phyloP scores from a whole-genome alignment of 352 stramenopile genomes.

The Thraustochytrium striatum region DNA sequence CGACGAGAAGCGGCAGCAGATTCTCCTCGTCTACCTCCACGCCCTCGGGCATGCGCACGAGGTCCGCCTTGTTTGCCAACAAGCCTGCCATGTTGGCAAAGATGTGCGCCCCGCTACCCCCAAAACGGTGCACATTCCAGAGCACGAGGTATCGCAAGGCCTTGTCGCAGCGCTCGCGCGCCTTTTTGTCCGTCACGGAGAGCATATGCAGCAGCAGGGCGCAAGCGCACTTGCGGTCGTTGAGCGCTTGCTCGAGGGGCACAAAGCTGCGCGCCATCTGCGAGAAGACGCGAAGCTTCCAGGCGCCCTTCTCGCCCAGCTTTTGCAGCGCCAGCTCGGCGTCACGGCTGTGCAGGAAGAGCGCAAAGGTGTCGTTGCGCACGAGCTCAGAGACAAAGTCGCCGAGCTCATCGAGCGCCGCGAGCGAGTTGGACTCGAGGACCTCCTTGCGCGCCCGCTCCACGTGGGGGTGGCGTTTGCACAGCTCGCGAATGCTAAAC shows the following conservation, averaged over 20 bases:
- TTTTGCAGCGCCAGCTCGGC: slow-evolving; percentile 16
- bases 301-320: slow-evolving; percentile 28
- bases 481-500: slow-evolving; percentile 23
- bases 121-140: not conserved
- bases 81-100: no score
- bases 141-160: not conserved
- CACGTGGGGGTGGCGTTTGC: not conserved
- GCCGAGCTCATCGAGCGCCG: slow-evolving; percentile 9
- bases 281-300: slow-evolving; percentile 41
- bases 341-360: slow-evolving; percentile 35
- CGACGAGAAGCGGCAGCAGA: not conserved
- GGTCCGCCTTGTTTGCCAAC: no score
- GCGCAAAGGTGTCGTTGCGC: slow-evolving; percentile 28
- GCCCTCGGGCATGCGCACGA: no score
- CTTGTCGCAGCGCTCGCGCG: not conserved
- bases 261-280: slow-evolving; percentile 9
- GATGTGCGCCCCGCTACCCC: not conserved
- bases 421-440: not conserved
- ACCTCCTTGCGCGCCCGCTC: not conserved
- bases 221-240: not conserved
- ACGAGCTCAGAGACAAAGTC: slow-evolving; percentile 23
- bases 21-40: slow-evolving; percentile 9
- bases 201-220: slow-evolving; percentile 11
- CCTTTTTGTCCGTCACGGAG: not conserved
- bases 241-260: slow-evolving; percentile 6